A percentile compares a stretch with the other conserved stretches of the same genome.
phyloP scores from a whole-genome alignment of 2,329 filamentous ascomycete species.

The Talaromyces albobiverticillius region DNA sequence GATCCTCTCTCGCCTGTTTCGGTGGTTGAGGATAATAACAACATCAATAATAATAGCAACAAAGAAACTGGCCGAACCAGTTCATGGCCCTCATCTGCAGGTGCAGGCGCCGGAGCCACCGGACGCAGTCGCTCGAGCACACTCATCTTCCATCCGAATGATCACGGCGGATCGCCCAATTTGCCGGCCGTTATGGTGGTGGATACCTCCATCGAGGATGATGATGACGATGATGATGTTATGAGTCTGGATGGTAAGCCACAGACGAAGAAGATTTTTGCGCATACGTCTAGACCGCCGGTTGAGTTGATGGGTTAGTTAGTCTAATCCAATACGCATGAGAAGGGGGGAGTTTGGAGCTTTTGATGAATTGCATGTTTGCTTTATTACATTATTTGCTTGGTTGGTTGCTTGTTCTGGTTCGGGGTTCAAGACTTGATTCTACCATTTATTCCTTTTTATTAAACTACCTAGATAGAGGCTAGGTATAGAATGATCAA shows the following conservation, averaged over 20 bases:
- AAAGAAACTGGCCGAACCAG: conserved; percentile 16
- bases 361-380: too few species aligned
- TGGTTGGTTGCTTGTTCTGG: too few species aligned
- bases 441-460: background rate
- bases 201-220: conserved; percentile 51
- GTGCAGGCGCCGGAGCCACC: too few species aligned
- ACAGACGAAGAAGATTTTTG: conserved; percentile 45
- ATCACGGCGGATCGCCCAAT: conserved; percentile 58
- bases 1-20: conserved; percentile 36
- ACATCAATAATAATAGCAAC: background rate
- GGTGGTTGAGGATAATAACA: conserved; percentile 10
- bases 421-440: background rate
- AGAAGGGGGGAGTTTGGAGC: background rate
- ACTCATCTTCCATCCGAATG: conserved; percentile 61
- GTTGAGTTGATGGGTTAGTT: conserved; percentile 59
- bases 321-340: conserved; percentile 22
- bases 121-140: conserved; percentile 54
- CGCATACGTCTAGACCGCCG: conserved; percentile 55
- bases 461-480: too few species aligned
- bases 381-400: too few species aligned
- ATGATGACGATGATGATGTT: conserved; percentile 42
- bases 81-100: conserved; percentile 24
- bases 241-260: conserved; percentile 28
- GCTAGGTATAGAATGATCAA: too few species aligned
- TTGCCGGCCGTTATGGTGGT: conserved; percentile 64